Percentiles rank a stretch among this genome's conserved stretches.
These are phyloP conservation scores for Podospora pseudopauciseta DNA, from an alignment of 495 filamentous ascomycete genomes.

Conservation along the genomic window DNA sequence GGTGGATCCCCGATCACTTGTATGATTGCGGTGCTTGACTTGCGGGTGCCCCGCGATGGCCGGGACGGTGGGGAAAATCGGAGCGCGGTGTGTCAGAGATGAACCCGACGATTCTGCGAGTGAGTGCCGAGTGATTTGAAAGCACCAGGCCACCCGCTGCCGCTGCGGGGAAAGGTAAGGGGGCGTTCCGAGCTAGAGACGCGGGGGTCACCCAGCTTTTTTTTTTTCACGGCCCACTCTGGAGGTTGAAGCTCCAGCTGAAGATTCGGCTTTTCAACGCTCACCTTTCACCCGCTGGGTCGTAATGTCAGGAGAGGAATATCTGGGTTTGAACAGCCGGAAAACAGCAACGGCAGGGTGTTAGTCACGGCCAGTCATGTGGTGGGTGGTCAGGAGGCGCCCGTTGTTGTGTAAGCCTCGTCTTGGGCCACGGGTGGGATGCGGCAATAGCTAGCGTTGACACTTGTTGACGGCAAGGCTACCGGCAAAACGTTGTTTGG, in stretches of 20 bases:
- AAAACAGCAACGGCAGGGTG: no score
- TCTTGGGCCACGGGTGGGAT: neutral
- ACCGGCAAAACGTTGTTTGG: neutral
- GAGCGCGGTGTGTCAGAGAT: neutral
- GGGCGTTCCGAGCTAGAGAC: neutral
- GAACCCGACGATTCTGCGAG: neutral
- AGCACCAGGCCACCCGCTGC: slow-evolving; percentile 2
- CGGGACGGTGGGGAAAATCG: slow-evolving; percentile 3
- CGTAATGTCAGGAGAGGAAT: neutral
- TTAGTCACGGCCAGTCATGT: no score
- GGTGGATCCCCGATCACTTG: neutral
- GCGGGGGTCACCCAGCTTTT: neutral
- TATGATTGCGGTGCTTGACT: slow-evolving; percentile 2
- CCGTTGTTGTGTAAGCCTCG: neutral
- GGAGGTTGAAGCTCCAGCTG: neutral
- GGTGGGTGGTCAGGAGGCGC: no score
- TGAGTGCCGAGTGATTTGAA: neutral
- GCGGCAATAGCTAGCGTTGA: neutral
- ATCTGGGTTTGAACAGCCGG: neutral
- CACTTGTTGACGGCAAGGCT: neutral
- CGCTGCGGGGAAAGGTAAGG: neutral
- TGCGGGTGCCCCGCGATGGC: neutral
- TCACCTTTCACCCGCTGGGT: neutral
- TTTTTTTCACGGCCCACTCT: neutral
- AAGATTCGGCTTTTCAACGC: neutral